These are phyloP conservation scores for Anacardium occidentale DNA, from an alignment of 345 rosid genomes.

Conservation along the genomic window DNA sequence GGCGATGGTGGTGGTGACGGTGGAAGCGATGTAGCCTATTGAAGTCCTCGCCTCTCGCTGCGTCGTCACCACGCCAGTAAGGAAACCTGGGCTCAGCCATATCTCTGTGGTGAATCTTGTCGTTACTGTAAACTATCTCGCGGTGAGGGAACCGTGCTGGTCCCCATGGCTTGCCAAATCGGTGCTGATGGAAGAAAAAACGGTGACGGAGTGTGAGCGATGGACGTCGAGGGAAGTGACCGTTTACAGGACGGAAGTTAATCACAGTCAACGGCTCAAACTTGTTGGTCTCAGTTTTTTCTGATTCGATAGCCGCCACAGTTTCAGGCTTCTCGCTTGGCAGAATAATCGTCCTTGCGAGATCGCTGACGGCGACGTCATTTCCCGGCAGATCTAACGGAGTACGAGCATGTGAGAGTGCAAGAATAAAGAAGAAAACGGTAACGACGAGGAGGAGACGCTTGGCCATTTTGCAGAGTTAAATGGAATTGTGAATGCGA, in stretches of 20 bases:
- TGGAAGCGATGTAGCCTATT: conserved; percentile 7
- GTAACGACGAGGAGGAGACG: conserved; percentile 20
- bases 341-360: conserved; percentile 24
- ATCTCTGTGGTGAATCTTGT: conserved; percentile 28
- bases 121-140: conserved; percentile 29
- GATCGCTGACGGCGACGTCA: not conserved
- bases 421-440: conserved; percentile 27
- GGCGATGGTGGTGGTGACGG: conserved; percentile 18
- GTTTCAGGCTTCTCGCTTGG: conserved; percentile 32
- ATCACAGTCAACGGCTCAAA: conserved; percentile 34
- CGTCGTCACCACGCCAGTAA: conserved; percentile 5
- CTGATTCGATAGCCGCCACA: not conserved
- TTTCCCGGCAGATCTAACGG: conserved; percentile 19
- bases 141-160: conserved; percentile 17
- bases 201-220: conserved; percentile 31
- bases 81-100: conserved; percentile 20
- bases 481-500: not conserved
- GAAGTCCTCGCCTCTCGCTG: conserved; percentile 20
- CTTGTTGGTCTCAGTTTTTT: not conserved
- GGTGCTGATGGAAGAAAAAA: conserved; percentile 37
- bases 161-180: conserved; percentile 20
- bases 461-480: conserved; percentile 31
- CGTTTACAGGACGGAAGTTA: conserved; percentile 43
- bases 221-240: conserved; percentile 35
- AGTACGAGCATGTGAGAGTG: conserved; percentile 24